phyloP scores from a whole-genome alignment of 768 basidiomycete genomes.

The Tulasnella calospora region DNA sequence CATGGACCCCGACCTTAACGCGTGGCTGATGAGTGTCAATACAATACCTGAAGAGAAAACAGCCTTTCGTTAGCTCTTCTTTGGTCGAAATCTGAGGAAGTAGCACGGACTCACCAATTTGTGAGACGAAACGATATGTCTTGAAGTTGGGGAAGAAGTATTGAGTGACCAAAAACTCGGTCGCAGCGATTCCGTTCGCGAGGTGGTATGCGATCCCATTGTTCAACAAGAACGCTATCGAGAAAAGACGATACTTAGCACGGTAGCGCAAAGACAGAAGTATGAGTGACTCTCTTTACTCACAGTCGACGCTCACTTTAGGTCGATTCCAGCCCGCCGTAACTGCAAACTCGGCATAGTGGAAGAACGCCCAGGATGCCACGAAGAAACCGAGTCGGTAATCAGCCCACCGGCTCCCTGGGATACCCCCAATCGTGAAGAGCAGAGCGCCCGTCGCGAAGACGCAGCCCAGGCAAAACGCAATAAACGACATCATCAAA shows the following conservation, averaged over 20 bases:
- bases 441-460: slow-evolving; percentile 57
- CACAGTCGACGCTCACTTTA: slow-evolving; percentile 90
- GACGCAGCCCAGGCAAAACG: slow-evolving; percentile 75
- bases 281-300: slow-evolving; percentile 36
- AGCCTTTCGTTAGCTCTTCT: neutral
- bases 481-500: slow-evolving; percentile 66
- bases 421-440: slow-evolving; percentile 47
- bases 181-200: slow-evolving; percentile 70
- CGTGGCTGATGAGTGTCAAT: slow-evolving; percentile 65
- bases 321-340: slow-evolving; percentile 94
- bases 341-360: slow-evolving; percentile 90
- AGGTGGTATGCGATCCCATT: slow-evolving; percentile 82
- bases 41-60: slow-evolving; percentile 49
- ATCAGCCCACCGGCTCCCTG: slow-evolving; percentile 54
- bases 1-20: slow-evolving; percentile 87
- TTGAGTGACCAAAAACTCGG: slow-evolving; percentile 70
- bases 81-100: neutral
- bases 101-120: slow-evolving; percentile 44
- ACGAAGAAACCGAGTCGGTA: slow-evolving; percentile 79
- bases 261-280: neutral
- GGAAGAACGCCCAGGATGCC: slow-evolving; percentile 79
- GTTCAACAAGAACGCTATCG: slow-evolving; percentile 82
- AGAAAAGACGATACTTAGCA: slow-evolving; percentile 7
- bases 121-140: slow-evolving; percentile 51
- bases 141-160: slow-evolving; percentile 67